Percentiles rank a stretch among this genome's conserved stretches.
phyloP scores from a whole-genome alignment of 352 stramenopile genomes.

The Phytopythium sindhum region DNA sequence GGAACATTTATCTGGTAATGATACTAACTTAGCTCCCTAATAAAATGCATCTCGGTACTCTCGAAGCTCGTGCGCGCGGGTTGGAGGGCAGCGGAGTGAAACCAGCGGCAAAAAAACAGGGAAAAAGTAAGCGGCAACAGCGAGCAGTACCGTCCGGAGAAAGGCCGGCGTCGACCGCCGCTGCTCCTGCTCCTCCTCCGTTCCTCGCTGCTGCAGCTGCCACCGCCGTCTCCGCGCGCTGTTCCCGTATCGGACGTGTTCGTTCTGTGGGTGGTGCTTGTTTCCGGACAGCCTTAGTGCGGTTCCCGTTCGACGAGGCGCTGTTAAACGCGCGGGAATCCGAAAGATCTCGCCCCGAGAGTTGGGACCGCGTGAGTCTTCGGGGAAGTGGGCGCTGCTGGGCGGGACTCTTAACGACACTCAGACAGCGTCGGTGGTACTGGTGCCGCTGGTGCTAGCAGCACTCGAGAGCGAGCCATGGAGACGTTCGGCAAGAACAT shows the following conservation, averaged over 20 bases:
- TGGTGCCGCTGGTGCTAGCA: background rate
- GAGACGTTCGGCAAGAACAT: constrained; percentile 63
- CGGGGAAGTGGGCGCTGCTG: no score
- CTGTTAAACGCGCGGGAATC: background rate
- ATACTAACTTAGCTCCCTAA: no score
- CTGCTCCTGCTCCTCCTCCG: no score
- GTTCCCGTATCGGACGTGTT: background rate
- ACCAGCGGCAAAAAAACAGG: background rate
- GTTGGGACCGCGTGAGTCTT: no score
- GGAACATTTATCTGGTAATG: no score
- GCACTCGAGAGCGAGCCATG: background rate
- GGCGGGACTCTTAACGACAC: no score
- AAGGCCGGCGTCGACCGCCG: background rate
- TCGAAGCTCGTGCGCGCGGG: no score
- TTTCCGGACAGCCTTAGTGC: no score
- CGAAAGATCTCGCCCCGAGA: background rate
- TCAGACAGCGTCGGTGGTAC: background rate
- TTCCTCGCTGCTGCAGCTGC: no score
- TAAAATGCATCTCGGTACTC: no score
- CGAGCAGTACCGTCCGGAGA: background rate
- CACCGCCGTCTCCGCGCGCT: background rate
- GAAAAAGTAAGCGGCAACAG: background rate
- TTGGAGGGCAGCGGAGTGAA: background rate
- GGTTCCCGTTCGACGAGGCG: background rate
- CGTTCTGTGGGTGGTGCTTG: background rate